phyloP scores from a whole-genome alignment of 2,329 filamentous ascomycete species.

The Fusarium cyanostomum region DNA sequence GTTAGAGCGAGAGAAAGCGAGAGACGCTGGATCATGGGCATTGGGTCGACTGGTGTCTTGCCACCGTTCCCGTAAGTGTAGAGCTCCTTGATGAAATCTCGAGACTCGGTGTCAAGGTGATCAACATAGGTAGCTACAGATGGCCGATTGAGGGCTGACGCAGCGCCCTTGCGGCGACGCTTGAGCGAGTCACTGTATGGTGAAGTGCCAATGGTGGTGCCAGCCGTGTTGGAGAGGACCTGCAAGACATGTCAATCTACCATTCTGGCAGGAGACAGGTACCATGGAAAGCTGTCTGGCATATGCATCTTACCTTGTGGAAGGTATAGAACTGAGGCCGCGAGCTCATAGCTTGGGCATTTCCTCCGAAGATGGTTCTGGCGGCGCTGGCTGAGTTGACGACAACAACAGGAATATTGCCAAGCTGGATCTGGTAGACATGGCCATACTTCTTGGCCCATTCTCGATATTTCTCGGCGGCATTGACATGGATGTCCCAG shows the following conservation, averaged over 20 bases:
- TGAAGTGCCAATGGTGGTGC: slow-evolving; percentile 74
- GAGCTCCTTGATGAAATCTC: slow-evolving; percentile 69
- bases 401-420: slow-evolving; percentile 65
- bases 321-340: slow-evolving; percentile 68
- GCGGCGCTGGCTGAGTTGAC: slow-evolving; percentile 64
- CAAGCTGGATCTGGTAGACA: slow-evolving; percentile 67
- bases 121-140: slow-evolving; percentile 70
- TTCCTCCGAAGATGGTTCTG: slow-evolving; percentile 60
- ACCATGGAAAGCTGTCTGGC: rapidly evolving
- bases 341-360: slow-evolving; percentile 63
- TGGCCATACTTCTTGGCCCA: slow-evolving; percentile 60
- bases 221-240: slow-evolving; percentile 71
- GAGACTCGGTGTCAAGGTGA: slow-evolving; percentile 70
- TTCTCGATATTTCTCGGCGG: slow-evolving; percentile 64
- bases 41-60: slow-evolving; percentile 65
- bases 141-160: slow-evolving; percentile 71
- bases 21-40: slow-evolving; percentile 74
- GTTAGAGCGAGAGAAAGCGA: slow-evolving; percentile 70
- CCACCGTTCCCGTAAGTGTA: slow-evolving; percentile 66
- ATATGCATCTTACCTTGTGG: slow-evolving; percentile 56
- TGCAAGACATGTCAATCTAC: slow-evolving; percentile 32
- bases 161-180: slow-evolving; percentile 70
- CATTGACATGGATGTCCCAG: slow-evolving; percentile 63
- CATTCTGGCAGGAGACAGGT: neutral
- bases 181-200: slow-evolving; percentile 73